These are phyloP conservation scores for Gracilaria domingensis DNA, from an alignment of 23 red algal genomes.

Conservation along the genomic window DNA sequence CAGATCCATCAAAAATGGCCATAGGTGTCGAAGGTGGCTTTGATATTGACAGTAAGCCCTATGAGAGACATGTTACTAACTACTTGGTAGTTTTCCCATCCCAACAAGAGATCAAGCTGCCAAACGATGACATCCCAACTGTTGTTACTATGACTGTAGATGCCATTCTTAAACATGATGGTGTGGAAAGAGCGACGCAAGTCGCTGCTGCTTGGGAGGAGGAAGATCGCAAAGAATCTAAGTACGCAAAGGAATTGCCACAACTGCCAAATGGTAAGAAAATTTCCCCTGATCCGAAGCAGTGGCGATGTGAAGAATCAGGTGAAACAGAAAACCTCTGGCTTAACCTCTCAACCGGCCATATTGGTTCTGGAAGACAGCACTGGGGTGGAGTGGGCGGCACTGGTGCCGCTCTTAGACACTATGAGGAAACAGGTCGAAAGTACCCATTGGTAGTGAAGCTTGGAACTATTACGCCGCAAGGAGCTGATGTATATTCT, in stretches of 20 bases:
- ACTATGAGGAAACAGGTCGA: slow-evolving; percentile 82
- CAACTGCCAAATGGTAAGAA: slow-evolving; percentile 74
- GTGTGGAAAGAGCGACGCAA: slow-evolving; percentile 21
- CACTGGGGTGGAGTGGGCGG: slow-evolving; percentile 82
- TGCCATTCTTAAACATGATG: slow-evolving; percentile 26
- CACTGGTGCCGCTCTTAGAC: slow-evolving; percentile 76
- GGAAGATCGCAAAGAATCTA: slow-evolving; percentile 78
- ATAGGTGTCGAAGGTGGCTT: slow-evolving; percentile 83
- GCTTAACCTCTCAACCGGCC: slow-evolving; percentile 86
- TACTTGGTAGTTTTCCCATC: slow-evolving; percentile 55
- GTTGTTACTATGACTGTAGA: slow-evolving; percentile 30
- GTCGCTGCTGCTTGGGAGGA: slow-evolving; percentile 78
- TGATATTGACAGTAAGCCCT: slow-evolving; percentile 20
- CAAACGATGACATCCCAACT: slow-evolving; percentile 41
- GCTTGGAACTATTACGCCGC: slow-evolving; percentile 94
- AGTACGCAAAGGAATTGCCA: slow-evolving; percentile 78
- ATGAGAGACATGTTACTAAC: slow-evolving; percentile 41
- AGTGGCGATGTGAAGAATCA: slow-evolving; percentile 85
- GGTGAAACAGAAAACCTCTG: slow-evolving; percentile 92
- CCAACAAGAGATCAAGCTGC: slow-evolving; percentile 25
- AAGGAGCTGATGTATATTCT: slow-evolving; percentile 93
- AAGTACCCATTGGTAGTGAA: slow-evolving; percentile 94
- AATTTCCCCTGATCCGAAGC: slow-evolving; percentile 79
- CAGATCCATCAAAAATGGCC: slow-evolving; percentile 77
- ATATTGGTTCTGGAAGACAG: slow-evolving; percentile 82